Base-by-base conservation (phyloP, 2,329 filamentous ascomycete species). In the Lecanoromycetidae sp. region DNA sequence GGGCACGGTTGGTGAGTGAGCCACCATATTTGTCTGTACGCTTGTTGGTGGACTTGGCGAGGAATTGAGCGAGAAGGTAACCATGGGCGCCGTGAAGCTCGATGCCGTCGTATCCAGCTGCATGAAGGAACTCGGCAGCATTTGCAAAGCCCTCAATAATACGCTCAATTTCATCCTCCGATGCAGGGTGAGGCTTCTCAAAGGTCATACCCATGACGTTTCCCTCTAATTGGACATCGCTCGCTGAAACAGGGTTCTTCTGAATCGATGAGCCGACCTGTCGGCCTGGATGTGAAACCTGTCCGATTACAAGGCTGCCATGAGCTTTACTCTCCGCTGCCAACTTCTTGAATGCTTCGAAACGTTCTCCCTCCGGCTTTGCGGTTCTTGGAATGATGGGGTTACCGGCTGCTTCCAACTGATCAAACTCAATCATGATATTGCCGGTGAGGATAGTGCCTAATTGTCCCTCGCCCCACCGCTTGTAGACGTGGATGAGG, bases 11-110 rank as follows among this genome's bases (percentile, higher is more conserved):
- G 57, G 77, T 74, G 54, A 82, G 77, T 58, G 67, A 71, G 47
- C 80, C 80, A 43, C 80, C 80, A 59, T 83, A 84, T 44, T 71
- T 56, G 59, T 83, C 79, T 19, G 74, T 82, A 38, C 79, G 71
- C 60, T 68, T 57, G 55, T 80, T 80, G 0, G 66, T 68, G 22
- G 63, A 66, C 1, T 65, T 60, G 4, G 67, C 71, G 15, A 79
- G 57, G 56, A 80, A 80, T 51, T 77, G 72, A 5, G 70, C 65
- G 0, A 80, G 60, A 2, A 80, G 63, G 55, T 77, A 79, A 1
- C 77, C 76, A 52, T 80, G 76, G 1, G 73, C 74, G 12, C 62
- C 71, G 54, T 77, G 74, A 8, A 76, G 60, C 56, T 63, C 41
- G 29, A 63, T 64, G 2, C 72, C 72, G 51, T 74, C 71, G 46